Percentiles rank a stretch among this genome's conserved stretches.
phyloP scores from a whole-genome alignment of 1,284 basidiomycete species.

The Tilletiopsis washingtonensis region DNA sequence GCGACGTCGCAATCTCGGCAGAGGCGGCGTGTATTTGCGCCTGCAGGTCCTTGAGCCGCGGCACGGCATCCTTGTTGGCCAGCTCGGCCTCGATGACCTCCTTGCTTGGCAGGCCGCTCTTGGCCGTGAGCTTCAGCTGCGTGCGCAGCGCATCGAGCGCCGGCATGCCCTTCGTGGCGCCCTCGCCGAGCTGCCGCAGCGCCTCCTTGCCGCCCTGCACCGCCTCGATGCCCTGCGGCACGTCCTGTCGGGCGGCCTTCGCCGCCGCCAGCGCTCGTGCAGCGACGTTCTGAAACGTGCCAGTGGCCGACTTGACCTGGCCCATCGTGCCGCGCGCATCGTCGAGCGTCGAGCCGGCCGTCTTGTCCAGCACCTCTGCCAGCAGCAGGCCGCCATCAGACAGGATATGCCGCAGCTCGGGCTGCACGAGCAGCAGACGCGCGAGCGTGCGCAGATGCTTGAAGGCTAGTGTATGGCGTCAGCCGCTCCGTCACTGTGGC shows the following conservation, averaged over 20 bases:
- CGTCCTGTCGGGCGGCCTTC: background rate
- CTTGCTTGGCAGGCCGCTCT: no score
- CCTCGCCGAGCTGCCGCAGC: background rate
- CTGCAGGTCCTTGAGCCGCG: constrained; percentile 2
- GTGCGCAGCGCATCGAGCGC: background rate
- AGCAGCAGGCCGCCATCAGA: constrained; percentile 7
- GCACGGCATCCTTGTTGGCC: background rate
- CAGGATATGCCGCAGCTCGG: constrained; percentile 13
- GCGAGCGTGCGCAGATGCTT: constrained; percentile 7
- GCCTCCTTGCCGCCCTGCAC: background rate
- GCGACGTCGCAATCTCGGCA: background rate
- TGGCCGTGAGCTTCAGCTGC: background rate
- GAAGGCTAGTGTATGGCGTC: background rate
- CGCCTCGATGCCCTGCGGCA: background rate
- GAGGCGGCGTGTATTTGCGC: background rate
- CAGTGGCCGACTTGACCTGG: constrained; percentile 6
- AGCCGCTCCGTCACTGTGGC: background rate
- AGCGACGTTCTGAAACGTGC: constrained; percentile 3
- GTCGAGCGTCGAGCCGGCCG: constrained; percentile 5
- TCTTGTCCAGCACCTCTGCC: constrained; percentile 11
- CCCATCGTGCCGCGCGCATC: constrained; percentile 9
- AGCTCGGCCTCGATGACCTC: background rate
- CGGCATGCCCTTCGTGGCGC: background rate
- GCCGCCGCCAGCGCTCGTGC: background rate
- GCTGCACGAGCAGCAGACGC: constrained; percentile 12